These are phyloP conservation scores for Asparagopsis taxiformis DNA, from an alignment of 31 red algal genomes.

Conservation along the genomic window DNA sequence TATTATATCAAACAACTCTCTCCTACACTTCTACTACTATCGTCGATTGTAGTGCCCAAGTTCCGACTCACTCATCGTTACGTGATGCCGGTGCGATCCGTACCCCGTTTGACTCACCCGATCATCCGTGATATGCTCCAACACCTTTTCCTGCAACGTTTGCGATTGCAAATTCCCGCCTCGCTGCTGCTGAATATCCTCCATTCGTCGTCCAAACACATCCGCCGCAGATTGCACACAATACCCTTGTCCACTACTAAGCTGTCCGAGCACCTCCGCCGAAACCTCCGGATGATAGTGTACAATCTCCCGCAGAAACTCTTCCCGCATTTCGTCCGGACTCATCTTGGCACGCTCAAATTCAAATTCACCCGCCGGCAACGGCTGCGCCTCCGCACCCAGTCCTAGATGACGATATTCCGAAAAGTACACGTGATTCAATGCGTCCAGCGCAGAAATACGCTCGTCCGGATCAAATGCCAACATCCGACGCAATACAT, in stretches of 20 bases:
- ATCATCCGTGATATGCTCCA: conserved; percentile 28
- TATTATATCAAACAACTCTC: background rate
- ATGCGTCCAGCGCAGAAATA: conserved; percentile 52
- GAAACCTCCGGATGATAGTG: conserved; percentile 81
- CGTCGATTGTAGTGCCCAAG: conserved; percentile 38
- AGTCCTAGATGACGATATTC: conserved; percentile 52
- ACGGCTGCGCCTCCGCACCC: conserved; percentile 49
- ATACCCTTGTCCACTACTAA: conserved; percentile 10
- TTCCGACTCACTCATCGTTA: conserved; percentile 50
- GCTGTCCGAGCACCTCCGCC: conserved; percentile 27
- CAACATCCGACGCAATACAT: conserved; percentile 60
- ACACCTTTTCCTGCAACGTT: conserved; percentile 46
- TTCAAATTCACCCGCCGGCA: conserved; percentile 71
- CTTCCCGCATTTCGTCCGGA: conserved; percentile 60
- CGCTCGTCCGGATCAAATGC: conserved; percentile 54
- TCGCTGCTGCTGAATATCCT: conserved; percentile 9
- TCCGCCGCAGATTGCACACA: conserved; percentile 28
- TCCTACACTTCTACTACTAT: background rate
- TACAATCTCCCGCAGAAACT: conserved; percentile 82
- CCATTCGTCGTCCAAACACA: conserved; percentile 20
- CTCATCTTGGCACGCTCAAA: conserved; percentile 71
- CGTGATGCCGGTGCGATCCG: conserved; percentile 29
- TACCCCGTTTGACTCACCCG: conserved; percentile 1
- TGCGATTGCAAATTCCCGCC: no score
- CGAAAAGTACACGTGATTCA: conserved; percentile 67